Evolutionary conservation across 805 yeast genomes (phyloP).

Genomic region (Saccharomycopsis vini): DNA sequence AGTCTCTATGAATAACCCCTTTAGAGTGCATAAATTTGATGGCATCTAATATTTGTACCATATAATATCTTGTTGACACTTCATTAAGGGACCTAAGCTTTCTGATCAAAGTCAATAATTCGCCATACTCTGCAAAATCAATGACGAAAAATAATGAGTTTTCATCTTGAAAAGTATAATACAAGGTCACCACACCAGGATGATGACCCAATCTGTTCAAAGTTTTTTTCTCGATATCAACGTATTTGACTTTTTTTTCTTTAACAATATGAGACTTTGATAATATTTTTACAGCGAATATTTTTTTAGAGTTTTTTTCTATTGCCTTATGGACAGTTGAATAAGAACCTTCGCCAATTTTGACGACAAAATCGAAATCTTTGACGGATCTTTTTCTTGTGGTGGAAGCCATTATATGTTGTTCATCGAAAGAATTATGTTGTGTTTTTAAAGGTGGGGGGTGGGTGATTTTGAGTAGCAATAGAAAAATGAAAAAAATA

Average conservation of each 20-base stretch:
- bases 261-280: conserved; percentile 89
- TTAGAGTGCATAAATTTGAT: conserved; percentile 79
- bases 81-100: conserved; percentile 73
- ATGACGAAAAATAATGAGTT: conserved; percentile 81
- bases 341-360: conserved; percentile 93
- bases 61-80: conserved; percentile 66
- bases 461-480: too few relatives aligned
- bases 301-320: conserved; percentile 59
- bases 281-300: conserved; percentile 85
- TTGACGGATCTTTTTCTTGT: conserved; percentile 45
- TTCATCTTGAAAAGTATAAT: conserved; percentile 92
- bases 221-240: conserved; percentile 88
- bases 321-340: conserved; percentile 87
- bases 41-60: conserved; percentile 84
- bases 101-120: conserved; percentile 69
- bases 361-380: conserved; percentile 73
- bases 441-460: neutral
- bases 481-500: neutral
- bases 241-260: conserved; percentile 92
- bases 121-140: conserved; percentile 95
- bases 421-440: too few relatives aligned
- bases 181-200: conserved; percentile 87
- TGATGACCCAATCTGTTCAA: conserved; percentile 82
- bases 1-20: conserved; percentile 88
- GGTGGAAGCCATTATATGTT: conserved; percentile 9